Evolutionary conservation across 2,329 filamentous ascomycete species (phyloP), one percentile per base, ranked within the genome.

Genomic region (Grosmannia serpens): DNA sequence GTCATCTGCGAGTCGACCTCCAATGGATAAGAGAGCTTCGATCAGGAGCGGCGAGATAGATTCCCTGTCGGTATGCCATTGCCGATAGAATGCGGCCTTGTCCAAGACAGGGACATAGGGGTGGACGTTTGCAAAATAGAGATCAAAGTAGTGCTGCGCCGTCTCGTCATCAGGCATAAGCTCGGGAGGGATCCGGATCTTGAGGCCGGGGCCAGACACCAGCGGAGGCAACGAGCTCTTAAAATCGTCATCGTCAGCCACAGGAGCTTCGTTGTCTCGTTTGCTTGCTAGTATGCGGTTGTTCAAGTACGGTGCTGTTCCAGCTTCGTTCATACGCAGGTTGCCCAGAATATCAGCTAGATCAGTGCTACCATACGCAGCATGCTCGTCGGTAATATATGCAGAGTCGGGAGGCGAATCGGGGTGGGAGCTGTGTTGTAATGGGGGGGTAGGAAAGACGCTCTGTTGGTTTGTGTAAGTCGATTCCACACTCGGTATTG

Each of bases 51-150:
- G 91, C 0, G 94, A 96, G 33, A 97, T 91, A 0, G 87, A 83
- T n/a, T 87, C 82, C 60, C 89, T 82, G 61, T 91, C 86, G 20
- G 83, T 85, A 59, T 88, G 84, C 92, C 92, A 97, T 73, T 96
- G 91, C 50, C 90, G 85, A 67, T 94, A 95, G 66, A 97, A 88
- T 46, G 86, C 78, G 2, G 81, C 75, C 66, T 89, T 88, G 73
- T 94, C 91, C 57, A 97, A 75, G 3, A 97, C 90, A 0, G 92
- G 92, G 2, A 95, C 85, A 65, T 96, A 97, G 0, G 91, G 91
- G 67, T 97, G 94, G 35, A 96, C 88, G 64, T 96, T 86, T 38
- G 80, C 77, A 70, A 97, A 97, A 70, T 90, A 97, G 50, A 95
- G 87, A 46, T 94, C 85, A 69, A 97, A 95, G 68, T 94, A 95